phyloP scores from a whole-genome alignment of 805 yeast genomes.

The Cyberlindnera meyerae region DNA sequence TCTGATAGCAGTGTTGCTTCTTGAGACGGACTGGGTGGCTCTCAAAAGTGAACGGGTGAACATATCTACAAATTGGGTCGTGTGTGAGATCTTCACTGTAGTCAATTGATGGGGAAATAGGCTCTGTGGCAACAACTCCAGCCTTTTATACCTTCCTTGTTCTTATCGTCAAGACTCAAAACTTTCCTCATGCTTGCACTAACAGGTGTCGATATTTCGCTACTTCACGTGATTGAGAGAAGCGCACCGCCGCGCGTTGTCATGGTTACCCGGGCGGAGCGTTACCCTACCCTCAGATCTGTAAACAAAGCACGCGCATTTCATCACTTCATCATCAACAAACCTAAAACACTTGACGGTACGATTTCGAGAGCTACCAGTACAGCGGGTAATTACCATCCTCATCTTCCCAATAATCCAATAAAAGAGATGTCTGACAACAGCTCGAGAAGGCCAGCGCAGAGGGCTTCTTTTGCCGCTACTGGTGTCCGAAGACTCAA shows the following conservation, averaged over 20 bases:
- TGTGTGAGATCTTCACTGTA: no score
- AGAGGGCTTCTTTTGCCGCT: constrained; percentile 10
- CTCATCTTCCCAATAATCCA: neutral
- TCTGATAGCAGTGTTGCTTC: constrained; percentile 14
- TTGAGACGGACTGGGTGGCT: constrained; percentile 22
- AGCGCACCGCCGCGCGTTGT: neutral
- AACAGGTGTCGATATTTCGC: constrained; percentile 9
- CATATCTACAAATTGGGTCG: no score
- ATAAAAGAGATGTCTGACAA: constrained; percentile 3
- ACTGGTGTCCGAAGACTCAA: constrained; percentile 4
- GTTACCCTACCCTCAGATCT: neutral
- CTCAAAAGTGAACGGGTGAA: constrained; percentile 27
- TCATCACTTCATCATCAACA: neutral
- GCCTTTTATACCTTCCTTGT: no score
- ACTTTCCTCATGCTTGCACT: constrained; percentile 6
- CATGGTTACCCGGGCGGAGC: constrained; percentile 1
- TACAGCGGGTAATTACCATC: no score
- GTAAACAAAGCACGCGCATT: constrained; percentile 6
- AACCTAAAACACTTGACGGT: no score
- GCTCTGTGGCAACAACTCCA: no score
- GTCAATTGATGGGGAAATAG: no score
- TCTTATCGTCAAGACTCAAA: no score
- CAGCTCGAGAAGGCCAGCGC: constrained; percentile 4
- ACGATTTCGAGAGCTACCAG: no score
- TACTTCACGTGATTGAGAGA: constrained; percentile 20